Evolutionary conservation across 2,329 filamentous ascomycete species (phyloP).

Genomic region (Paraphoma sp.): DNA sequence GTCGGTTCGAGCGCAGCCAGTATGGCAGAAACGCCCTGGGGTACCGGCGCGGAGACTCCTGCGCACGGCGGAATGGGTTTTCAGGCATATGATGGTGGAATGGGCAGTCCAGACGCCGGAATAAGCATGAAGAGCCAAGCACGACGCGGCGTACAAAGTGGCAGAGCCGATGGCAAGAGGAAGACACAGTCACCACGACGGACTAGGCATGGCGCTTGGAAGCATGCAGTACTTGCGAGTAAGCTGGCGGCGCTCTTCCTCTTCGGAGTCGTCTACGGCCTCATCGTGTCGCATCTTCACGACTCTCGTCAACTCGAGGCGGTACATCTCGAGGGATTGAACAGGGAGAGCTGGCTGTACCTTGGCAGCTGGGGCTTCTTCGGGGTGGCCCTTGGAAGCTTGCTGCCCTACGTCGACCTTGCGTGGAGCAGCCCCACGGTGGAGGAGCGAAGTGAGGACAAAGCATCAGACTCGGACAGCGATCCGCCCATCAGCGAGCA

Average conservation of each 20-base stretch:
- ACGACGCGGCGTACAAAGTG: conserved; percentile 12
- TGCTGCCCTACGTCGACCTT: conserved; percentile 84
- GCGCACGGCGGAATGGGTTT: conserved; percentile 28
- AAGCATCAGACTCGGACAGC: conserved; percentile 38
- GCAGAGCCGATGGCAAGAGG: background rate
- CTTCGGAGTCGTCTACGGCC: conserved; percentile 83
- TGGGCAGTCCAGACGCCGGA: conserved; percentile 35
- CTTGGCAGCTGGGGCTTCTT: conserved; percentile 81
- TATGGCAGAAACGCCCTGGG: conserved; percentile 75
- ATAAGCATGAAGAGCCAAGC: conserved; percentile 29
- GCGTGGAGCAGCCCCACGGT: conserved; percentile 68
- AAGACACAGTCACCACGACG: conserved; percentile 12
- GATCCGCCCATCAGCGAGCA: conserved; percentile 61
- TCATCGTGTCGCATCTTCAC: conserved; percentile 81
- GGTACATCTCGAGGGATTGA: conserved; percentile 65
- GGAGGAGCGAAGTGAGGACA: conserved; percentile 13
- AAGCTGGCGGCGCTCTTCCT: conserved; percentile 73
- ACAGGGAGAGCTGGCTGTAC: conserved; percentile 68
- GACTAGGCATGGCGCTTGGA: conserved; percentile 28
- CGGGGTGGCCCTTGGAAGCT: conserved; percentile 76
- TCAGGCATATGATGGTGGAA: conserved; percentile 24
- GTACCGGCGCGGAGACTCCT: conserved; percentile 77
- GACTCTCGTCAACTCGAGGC: conserved; percentile 69
- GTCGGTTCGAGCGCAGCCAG: conserved; percentile 48
- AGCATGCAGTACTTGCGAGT: conserved; percentile 61